These are phyloP conservation scores for Phytophthora meadii DNA, from an alignment of 352 stramenopile species.

Conservation along the genomic window DNA sequence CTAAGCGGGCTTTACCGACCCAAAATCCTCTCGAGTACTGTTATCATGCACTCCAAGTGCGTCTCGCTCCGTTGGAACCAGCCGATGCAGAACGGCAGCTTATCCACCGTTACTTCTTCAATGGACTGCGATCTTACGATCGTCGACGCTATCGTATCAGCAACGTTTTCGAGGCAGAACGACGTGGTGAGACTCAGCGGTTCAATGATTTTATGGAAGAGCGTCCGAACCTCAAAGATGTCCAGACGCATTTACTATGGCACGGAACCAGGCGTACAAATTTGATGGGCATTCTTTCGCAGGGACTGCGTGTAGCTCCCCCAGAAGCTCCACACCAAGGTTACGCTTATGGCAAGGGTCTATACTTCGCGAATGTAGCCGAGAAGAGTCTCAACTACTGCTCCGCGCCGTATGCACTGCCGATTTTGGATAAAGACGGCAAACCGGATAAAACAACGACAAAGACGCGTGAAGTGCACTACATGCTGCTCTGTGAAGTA, in stretches of 20 bases:
- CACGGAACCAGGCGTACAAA: conserved; percentile 88
- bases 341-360: conserved; percentile 85
- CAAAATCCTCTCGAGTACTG: conserved; percentile 82
- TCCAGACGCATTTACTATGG: conserved; percentile 78
- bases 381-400: conserved; percentile 86
- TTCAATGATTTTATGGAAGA: conserved; percentile 51
- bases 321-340: conserved; percentile 84
- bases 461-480: conserved; percentile 63
- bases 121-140: conserved; percentile 41
- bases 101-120: conserved; percentile 71
- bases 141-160: conserved; percentile 56
- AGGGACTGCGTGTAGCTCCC: conserved; percentile 87
- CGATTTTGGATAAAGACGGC: conserved; percentile 35
- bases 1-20: conserved; percentile 41
- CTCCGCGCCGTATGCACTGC: conserved; percentile 58
- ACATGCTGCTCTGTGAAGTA: conserved; percentile 82
- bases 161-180: conserved; percentile 72
- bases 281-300: conserved; percentile 85
- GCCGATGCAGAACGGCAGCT: conserved; percentile 51
- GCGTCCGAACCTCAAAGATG: conserved; percentile 43
- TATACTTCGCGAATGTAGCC: conserved; percentile 88
- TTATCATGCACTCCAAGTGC: conserved; percentile 77
- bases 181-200: conserved; percentile 60
- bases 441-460: conserved; percentile 39
- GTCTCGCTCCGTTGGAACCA: conserved; percentile 39